Percentiles rank a stretch among this genome's conserved stretches.
Conservation (phyloP, 768 basidiomycete species). For the Russula abietina region DNA sequence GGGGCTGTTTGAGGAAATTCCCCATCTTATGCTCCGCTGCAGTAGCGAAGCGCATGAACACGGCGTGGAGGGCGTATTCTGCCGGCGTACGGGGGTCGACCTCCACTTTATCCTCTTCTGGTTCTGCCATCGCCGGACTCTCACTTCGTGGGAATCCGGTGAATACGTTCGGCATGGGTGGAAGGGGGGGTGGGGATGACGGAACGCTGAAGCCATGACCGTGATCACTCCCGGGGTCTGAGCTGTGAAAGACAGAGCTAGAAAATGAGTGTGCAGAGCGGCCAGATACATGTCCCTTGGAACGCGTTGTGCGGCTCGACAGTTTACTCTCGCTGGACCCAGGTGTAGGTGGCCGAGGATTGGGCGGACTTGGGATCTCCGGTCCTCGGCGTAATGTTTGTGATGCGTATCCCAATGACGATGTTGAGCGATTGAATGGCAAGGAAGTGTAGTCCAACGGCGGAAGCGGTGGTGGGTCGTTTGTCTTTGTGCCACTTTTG, state of each 20-base stretch:
- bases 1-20: slow-evolving; percentile 56
- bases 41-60: slow-evolving; percentile 82
- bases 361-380: slow-evolving; percentile 45
- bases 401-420: slow-evolving; percentile 55
- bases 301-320: slow-evolving; percentile 37
- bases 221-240: slow-evolving; percentile 67
- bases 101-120: slow-evolving; percentile 59
- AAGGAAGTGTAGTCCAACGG: slow-evolving; percentile 60
- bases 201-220: slow-evolving; percentile 38
- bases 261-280: slow-evolving; percentile 75
- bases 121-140: slow-evolving; percentile 41
- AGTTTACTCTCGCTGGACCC: slow-evolving; percentile 42
- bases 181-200: slow-evolving; percentile 70
- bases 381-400: slow-evolving; percentile 37
- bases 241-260: slow-evolving; percentile 65
- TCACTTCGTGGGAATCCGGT: slow-evolving; percentile 38
- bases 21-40: slow-evolving; percentile 78
- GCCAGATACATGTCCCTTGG: slow-evolving; percentile 52
- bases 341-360: slow-evolving; percentile 57
- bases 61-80: slow-evolving; percentile 82
- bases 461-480: slow-evolving; percentile 64
- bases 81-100: slow-evolving; percentile 76
- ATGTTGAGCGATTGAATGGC: slow-evolving; percentile 77
- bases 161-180: slow-evolving; percentile 60
- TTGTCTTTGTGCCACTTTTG: slow-evolving; percentile 60